Percentiles rank a stretch among this genome's conserved stretches.
Conservation (phyloP, 1,284 basidiomycete genomes). For the Papiliotrema laurentii region DNA sequence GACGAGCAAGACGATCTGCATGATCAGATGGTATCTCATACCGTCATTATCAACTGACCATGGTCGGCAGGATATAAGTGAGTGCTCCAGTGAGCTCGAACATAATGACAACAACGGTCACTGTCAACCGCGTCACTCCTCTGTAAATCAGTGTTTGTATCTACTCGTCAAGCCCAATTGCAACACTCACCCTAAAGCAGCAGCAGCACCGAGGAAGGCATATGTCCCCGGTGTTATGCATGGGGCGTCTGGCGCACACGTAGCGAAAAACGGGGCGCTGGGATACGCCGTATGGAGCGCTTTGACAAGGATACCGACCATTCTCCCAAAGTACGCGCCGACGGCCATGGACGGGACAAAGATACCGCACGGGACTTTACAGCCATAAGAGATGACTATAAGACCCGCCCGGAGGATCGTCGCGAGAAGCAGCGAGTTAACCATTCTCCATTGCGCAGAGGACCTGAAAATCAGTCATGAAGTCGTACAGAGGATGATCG, state of each 20-base stretch:
- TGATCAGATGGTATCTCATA: neutral
- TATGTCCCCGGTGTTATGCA: conserved; percentile 99
- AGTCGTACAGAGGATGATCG: conserved; percentile 11
- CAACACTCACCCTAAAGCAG: conserved; percentile 69
- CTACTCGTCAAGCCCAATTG: neutral
- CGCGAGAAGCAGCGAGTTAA: conserved; percentile 85
- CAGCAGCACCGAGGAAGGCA: conserved; percentile 89
- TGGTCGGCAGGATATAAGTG: conserved; percentile 96
- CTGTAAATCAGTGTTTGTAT: too few species aligned
- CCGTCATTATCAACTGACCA: conserved; percentile 58
- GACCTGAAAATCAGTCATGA: conserved; percentile 54
- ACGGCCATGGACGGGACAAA: conserved; percentile 98
- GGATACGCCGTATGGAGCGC: conserved; percentile 86
- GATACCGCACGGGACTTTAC: conserved; percentile 94
- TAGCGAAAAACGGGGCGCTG: conserved; percentile 76
- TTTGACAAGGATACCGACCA: conserved; percentile 93
- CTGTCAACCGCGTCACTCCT: conserved; percentile 93
- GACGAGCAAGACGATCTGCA: conserved; percentile 85
- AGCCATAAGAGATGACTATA: conserved; percentile 90
- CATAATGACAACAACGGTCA: conserved; percentile 99
- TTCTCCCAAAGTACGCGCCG: conserved; percentile 90
- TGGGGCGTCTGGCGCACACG: conserved; percentile 84
- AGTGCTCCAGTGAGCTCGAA: conserved; percentile 98
- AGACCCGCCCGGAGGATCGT: conserved; percentile 81
- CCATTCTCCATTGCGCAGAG: conserved; percentile 88